Evolutionary conservation across 192 early-diverging fungal species (phyloP).

Genomic region (Rhizophagus clarus): DNA sequence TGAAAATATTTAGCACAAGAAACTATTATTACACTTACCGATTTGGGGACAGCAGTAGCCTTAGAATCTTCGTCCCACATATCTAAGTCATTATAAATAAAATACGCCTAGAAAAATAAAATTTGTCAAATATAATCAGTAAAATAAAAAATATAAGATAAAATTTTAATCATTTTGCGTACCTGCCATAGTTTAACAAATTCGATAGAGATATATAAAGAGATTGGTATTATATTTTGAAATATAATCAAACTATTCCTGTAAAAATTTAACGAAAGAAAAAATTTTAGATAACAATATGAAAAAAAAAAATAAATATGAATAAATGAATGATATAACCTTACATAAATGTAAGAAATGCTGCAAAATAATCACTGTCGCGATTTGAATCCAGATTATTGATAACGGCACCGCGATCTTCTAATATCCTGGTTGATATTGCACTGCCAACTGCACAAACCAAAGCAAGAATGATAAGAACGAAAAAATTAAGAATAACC

Average conservation of each 20-base stretch:
- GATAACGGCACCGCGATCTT: conserved; percentile 25
- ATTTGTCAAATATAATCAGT: not conserved
- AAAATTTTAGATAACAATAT: not conserved
- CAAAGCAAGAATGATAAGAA: conserved; percentile 43
- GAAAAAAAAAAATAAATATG: not conserved
- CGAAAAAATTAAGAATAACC: conserved; percentile 46
- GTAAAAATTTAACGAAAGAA: too few relatives aligned
- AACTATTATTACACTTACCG: conserved; percentile 44
- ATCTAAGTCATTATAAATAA: conserved; percentile 89
- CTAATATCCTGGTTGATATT: conserved; percentile 33
- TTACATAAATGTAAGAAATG: conserved; percentile 47
- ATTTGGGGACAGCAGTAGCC: conserved; percentile 63
- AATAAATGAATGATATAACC: conserved; percentile 4
- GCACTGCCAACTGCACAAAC: conserved; percentile 42
- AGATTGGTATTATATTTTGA: conserved; percentile 96
- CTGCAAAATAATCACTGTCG: conserved; percentile 1
- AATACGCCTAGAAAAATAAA: conserved; percentile 64
- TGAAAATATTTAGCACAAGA: conserved; percentile 11
- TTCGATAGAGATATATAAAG: conserved; percentile 92
- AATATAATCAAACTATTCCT: conserved; percentile 88
- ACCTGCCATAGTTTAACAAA: conserved; percentile 86
- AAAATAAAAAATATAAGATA: not conserved
- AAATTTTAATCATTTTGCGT: conserved; percentile 16
- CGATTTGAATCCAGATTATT: conserved; percentile 24
- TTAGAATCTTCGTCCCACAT: conserved; percentile 77